These are phyloP conservation scores for Erythrophleum fordii DNA, from an alignment of 306 rosid genomes.

Conservation along the genomic window DNA sequence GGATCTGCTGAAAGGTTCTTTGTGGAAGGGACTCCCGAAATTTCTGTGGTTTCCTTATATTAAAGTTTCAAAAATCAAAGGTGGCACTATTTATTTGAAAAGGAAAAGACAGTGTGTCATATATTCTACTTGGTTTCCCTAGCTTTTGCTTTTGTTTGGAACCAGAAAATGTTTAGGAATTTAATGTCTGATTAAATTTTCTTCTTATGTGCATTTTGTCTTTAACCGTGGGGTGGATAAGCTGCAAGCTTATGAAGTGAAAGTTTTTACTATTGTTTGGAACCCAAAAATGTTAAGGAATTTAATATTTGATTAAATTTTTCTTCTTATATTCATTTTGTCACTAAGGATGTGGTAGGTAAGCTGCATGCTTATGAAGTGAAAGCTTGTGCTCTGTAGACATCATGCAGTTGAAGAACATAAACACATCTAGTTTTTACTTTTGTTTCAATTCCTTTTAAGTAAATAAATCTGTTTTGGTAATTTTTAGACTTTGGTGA, in stretches of 20 bases:
- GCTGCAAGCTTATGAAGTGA: conserved; percentile 23
- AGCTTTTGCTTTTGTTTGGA: conserved; percentile 9
- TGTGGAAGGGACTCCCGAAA: not conserved
- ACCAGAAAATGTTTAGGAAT: not conserved
- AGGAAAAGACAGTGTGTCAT: not conserved
- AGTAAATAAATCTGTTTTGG: not conserved
- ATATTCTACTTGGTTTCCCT: conserved; percentile 2
- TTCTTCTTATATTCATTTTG: conserved; percentile 11
- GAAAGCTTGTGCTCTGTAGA: conserved; percentile 21
- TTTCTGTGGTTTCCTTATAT: conserved; percentile 22
- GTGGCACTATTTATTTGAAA: conserved; percentile 15
- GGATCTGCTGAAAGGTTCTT: conserved; percentile 38
- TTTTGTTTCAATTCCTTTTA: conserved; percentile 9
- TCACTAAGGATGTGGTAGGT: not conserved
- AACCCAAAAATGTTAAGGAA: not conserved
- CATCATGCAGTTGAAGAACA: conserved; percentile 16
- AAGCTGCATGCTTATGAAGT: conserved; percentile 26
- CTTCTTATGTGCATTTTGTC: conserved; percentile 8
- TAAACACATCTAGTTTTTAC: conserved; percentile 1
- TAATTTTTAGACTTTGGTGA: not conserved
- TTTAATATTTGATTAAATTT: not conserved
- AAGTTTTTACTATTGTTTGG: conserved; percentile 7
- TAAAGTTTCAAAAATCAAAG: not conserved
- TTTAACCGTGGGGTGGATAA: conserved; percentile 12
- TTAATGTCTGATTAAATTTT: not conserved